A percentile compares a stretch with the other conserved stretches of the same genome.
Evolutionary conservation across 805 yeast species (phyloP).

Genomic region (Wickerhamomyces ciferrii): DNA sequence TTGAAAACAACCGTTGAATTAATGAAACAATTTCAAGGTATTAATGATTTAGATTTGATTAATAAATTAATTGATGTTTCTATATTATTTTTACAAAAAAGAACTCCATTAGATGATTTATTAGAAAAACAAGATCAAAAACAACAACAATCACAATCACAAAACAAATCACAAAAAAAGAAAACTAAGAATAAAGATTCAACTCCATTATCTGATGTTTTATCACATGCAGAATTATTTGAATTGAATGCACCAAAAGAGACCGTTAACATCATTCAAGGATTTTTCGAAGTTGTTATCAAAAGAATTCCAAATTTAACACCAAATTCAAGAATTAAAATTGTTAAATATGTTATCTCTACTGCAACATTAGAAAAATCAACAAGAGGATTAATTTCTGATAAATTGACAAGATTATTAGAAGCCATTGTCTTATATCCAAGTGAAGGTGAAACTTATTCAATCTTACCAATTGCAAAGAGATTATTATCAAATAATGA

Average conservation of each 20-base stretch:
- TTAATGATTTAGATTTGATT: slow-evolving; percentile 46
- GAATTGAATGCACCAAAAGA: slow-evolving; percentile 31
- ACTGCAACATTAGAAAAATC: slow-evolving; percentile 28
- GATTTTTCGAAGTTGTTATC: slow-evolving; percentile 46
- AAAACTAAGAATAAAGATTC: slow-evolving; percentile 33
- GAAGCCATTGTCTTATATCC: slow-evolving; percentile 64
- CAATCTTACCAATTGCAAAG: slow-evolving; percentile 68
- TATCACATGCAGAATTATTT: slow-evolving; percentile 61
- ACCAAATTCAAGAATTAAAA: slow-evolving; percentile 55
- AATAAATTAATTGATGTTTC: slow-evolving; percentile 57
- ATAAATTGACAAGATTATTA: slow-evolving; percentile 32
- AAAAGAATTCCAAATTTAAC: slow-evolving; percentile 45
- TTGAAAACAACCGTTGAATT: slow-evolving; percentile 23
- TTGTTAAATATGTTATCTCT: slow-evolving; percentile 41
- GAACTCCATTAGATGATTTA: slow-evolving; percentile 24
- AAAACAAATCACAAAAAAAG: slow-evolving; percentile 32
- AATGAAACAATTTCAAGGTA: slow-evolving; percentile 29
- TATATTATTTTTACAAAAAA: slow-evolving; percentile 31
- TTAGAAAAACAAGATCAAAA: slow-evolving; percentile 21
- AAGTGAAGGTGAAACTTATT: slow-evolving; percentile 49
- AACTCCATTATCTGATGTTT: slow-evolving; percentile 58
- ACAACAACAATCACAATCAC: slow-evolving; percentile 9
- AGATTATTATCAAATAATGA: slow-evolving; percentile 43
- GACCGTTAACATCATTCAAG: slow-evolving; percentile 25
- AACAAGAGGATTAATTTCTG: slow-evolving; percentile 22